Evolutionary conservation across 768 basidiomycete genomes (phyloP).

Genomic region (Podaxis sp.): DNA sequence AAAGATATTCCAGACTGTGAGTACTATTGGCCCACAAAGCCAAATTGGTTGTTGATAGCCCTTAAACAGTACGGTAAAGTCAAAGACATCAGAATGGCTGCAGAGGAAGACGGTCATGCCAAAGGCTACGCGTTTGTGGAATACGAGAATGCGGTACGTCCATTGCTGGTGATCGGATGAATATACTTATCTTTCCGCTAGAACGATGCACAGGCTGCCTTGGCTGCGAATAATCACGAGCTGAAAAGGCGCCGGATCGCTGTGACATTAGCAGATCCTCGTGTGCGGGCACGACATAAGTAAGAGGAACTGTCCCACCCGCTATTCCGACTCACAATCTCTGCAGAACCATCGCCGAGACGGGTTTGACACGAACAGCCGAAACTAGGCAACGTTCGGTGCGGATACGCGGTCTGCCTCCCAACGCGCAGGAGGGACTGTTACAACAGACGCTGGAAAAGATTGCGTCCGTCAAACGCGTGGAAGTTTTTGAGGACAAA

Average conservation of each 20-base stretch:
- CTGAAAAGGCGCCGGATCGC: slow-evolving; percentile 88
- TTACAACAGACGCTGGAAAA: slow-evolving; percentile 90
- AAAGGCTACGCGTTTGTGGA: slow-evolving; percentile 95
- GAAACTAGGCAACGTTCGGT: slow-evolving; percentile 72
- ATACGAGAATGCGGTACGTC: slow-evolving; percentile 75
- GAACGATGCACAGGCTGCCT: slow-evolving; percentile 69
- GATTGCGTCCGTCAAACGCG: slow-evolving; percentile 63
- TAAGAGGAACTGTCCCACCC: slow-evolving; percentile 25
- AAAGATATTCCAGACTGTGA: slow-evolving; percentile 75
- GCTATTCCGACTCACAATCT: not conserved
- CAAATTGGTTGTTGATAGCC: not conserved
- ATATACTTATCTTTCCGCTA: slow-evolving; percentile 25
- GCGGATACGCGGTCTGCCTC: slow-evolving; percentile 72
- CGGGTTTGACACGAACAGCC: slow-evolving; percentile 52
- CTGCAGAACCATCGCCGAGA: slow-evolving; percentile 35
- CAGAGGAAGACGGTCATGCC: slow-evolving; percentile 65
- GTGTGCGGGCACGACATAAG: slow-evolving; percentile 55
- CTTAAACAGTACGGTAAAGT: slow-evolving; percentile 71
- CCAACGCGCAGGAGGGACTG: slow-evolving; percentile 83
- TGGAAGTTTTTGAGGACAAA: slow-evolving; percentile 67
- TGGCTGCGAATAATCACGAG: slow-evolving; percentile 83
- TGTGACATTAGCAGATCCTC: slow-evolving; percentile 82
- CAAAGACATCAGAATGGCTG: slow-evolving; percentile 78
- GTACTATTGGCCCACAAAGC: slow-evolving; percentile 22
- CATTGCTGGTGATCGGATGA: not conserved